These are phyloP conservation scores for Zelopaecilomyces penicillatus DNA, from an alignment of 2,329 filamentous ascomycete genomes.

Conservation along the genomic window DNA sequence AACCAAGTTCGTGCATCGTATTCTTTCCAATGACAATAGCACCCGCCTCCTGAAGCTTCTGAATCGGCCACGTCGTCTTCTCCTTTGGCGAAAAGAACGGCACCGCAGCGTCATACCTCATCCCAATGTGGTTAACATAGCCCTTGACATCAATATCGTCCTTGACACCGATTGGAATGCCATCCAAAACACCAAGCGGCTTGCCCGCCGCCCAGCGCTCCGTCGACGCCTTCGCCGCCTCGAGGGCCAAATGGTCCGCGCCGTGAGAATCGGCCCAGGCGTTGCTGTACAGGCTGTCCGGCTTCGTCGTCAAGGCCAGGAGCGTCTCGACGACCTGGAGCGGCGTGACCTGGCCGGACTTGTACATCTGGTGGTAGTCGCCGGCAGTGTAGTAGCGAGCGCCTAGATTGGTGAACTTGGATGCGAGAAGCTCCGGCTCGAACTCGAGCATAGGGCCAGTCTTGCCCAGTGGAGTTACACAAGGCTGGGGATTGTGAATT, in stretches of 20 bases:
- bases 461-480: constrained; percentile 43
- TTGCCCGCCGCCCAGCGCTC: constrained; percentile 60
- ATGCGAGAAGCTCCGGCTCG: constrained; percentile 31
- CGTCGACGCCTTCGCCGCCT: constrained; percentile 65
- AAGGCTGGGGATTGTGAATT: constrained; percentile 32
- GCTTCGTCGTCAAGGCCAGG: constrained; percentile 55
- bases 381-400: constrained; percentile 59
- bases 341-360: constrained; percentile 61
- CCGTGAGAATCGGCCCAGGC: constrained; percentile 64
- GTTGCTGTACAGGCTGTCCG: constrained; percentile 51
- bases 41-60: constrained; percentile 63
- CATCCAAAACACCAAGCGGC: constrained; percentile 64
- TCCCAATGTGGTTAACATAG: constrained; percentile 59
- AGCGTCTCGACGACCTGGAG: constrained; percentile 62
- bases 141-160: constrained; percentile 68
- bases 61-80: constrained; percentile 61
- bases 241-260: constrained; percentile 47
- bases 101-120: constrained; percentile 48
- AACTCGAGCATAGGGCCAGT: constrained; percentile 31
- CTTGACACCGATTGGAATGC: constrained; percentile 76
- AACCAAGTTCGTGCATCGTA: constrained; percentile 73
- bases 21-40: constrained; percentile 69
- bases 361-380: constrained; percentile 73
- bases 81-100: constrained; percentile 41
- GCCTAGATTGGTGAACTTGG: constrained; percentile 30